A percentile compares a stretch with the other conserved stretches of the same genome.
Evolutionary conservation across 2,329 filamentous ascomycete species (phyloP).

Genomic region (Fusarium sp.): DNA sequence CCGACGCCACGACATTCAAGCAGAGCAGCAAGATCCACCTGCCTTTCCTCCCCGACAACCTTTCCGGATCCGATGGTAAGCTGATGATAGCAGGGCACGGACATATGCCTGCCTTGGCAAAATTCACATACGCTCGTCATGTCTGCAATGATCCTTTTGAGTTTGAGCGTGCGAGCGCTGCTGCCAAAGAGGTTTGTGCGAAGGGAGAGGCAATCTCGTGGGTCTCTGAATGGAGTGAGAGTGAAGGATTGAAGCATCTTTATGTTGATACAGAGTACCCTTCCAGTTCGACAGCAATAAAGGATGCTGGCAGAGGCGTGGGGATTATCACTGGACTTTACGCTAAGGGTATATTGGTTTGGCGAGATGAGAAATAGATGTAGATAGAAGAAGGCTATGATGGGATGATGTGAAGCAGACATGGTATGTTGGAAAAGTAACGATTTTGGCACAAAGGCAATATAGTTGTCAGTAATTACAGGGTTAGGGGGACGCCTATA

Average conservation of each 20-base stretch:
- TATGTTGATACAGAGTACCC: conserved; percentile 53
- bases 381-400: too few species aligned
- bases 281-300: conserved; percentile 51
- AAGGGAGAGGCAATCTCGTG: conserved; percentile 43
- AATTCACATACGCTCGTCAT: conserved; percentile 51
- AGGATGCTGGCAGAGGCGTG: conserved; percentile 48
- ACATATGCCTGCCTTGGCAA: conserved; percentile 50
- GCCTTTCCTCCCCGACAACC: conserved; percentile 58
- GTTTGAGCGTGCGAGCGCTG: conserved; percentile 38
- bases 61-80: conserved; percentile 49
- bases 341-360: conserved; percentile 52
- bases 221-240: conserved; percentile 54
- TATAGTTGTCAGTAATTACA: too few species aligned
- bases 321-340: conserved; percentile 56
- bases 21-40: conserved; percentile 31
- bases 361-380: conserved; percentile 31
- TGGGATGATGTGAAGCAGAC: too few species aligned
- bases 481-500: too few species aligned
- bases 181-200: conserved; percentile 2
- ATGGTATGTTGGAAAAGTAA: too few species aligned
- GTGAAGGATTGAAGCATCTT: conserved; percentile 49
- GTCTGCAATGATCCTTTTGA: conserved; percentile 52
- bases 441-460: too few species aligned
- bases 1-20: conserved; percentile 6
- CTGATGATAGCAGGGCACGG: conserved; percentile 58